Evolutionary conservation across 1,284 basidiomycete species (phyloP).

Genomic region (Ustilago shanxiensis): DNA sequence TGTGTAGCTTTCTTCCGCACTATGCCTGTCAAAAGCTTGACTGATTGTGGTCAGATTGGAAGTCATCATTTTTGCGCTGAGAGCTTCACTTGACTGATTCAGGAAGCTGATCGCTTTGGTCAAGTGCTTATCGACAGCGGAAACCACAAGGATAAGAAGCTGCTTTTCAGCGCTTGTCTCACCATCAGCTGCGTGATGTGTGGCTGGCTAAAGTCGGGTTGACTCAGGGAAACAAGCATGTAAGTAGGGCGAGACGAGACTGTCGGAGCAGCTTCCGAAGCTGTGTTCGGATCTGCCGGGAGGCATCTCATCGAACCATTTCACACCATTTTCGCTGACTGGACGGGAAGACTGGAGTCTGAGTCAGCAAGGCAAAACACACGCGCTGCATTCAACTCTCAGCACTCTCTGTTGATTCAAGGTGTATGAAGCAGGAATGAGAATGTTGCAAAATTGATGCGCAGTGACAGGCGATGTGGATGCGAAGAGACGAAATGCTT

Average conservation of each 20-base stretch:
- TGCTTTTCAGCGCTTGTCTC: too few species aligned
- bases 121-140: not conserved
- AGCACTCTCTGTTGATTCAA: too few species aligned
- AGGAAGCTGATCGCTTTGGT: not conserved
- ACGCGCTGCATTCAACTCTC: too few species aligned
- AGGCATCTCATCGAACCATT: too few species aligned
- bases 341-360: conserved; percentile 8
- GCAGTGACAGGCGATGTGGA: not conserved
- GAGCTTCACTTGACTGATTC: not conserved
- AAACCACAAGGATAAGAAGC: not conserved
- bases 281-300: not conserved
- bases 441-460: too few species aligned
- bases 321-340: not conserved
- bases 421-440: too few species aligned
- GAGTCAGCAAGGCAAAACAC: conserved; percentile 5
- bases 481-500: conserved; percentile 1
- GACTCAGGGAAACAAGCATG: conserved; percentile 5
- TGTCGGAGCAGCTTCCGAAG: not conserved
- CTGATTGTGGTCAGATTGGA: not conserved
- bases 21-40: not conserved
- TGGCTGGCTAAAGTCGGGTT: not conserved
- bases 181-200: not conserved
- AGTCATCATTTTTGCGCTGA: not conserved
- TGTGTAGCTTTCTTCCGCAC: not conserved
- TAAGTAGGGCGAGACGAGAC: conserved; percentile 1